Base-by-base conservation (phyloP, 352 stramenopile genomes). In the Pythium aphanidermatum region DNA sequence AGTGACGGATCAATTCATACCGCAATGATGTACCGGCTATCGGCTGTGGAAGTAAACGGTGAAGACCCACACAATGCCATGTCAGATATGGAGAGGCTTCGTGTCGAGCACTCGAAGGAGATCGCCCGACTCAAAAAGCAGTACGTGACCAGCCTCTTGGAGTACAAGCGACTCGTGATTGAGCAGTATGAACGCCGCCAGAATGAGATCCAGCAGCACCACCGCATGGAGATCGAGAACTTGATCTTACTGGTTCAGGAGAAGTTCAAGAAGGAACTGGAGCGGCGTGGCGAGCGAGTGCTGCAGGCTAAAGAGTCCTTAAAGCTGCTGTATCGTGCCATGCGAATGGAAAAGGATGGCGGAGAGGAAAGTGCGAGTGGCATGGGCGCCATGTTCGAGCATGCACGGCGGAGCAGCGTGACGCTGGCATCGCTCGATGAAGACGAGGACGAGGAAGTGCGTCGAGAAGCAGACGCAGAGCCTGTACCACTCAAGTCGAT, bases 121-220 rank as follows among this genome's bases (percentile, higher is more conserved):
- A 45, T 88, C 0, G 56, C 62, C 11, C 51, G 34, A 12, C 58
- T 83, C 25, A 83, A 81, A 51, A 60, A 76, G 40, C 70, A 83
- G 48, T 86, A 86, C 37, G 65, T 86, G 13, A 47, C 61, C 0
- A 61, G 64, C 0, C 44, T 88, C 26, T 53, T 75, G 17, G 76
- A 86, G 46, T 88, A 88, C 66, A 88, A 88, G 53, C 62, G 55
- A 5, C 48, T 88, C 7, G 60, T 88, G n/a, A 68, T 88, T 34
- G 70, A 84, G 23, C 76, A 88, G 55, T 85, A 79, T 36, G 73
- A 74, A 30, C 62, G 70, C n/a, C 60, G 69, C 1, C 76, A 84
- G 38, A 55, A 36, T 30, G 63, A 84, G 17, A 68, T 81, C 31
- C 70, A 64, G 42, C 61, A 79, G 28, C 64, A 64, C n/a, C 73